phyloP scores from a whole-genome alignment of 2,329 filamentous ascomycete species.

The Microcyclospora tardicrescens region DNA sequence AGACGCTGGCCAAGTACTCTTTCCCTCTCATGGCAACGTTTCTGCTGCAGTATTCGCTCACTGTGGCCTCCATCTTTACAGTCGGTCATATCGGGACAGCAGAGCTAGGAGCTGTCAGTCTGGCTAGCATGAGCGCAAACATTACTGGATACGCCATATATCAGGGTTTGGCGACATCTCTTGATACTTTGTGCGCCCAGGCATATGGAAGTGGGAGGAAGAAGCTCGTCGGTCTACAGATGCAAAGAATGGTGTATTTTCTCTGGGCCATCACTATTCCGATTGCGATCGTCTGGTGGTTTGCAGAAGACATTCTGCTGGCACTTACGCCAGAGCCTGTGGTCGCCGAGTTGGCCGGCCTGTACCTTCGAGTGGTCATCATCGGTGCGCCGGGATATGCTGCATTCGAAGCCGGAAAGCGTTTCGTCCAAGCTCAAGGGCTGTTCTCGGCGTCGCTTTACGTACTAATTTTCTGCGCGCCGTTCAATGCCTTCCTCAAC shows the following conservation, averaged over 20 bases:
- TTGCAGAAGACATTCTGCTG: slow-evolving; percentile 49
- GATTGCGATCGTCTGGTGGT: slow-evolving; percentile 57
- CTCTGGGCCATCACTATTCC: slow-evolving; percentile 59
- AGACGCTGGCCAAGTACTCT: slow-evolving; percentile 40
- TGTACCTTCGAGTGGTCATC: slow-evolving; percentile 57
- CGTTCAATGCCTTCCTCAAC: slow-evolving; percentile 66
- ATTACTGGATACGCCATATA: slow-evolving; percentile 35
- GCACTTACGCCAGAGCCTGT: slow-evolving; percentile 55
- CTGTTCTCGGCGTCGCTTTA: slow-evolving; percentile 70
- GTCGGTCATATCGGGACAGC: slow-evolving; percentile 34
- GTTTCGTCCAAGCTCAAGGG: slow-evolving; percentile 78
- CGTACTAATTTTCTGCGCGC: slow-evolving; percentile 66
- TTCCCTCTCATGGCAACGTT: slow-evolving; percentile 32
- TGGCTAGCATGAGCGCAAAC: slow-evolving; percentile 34
- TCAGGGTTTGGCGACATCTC: slow-evolving; percentile 60
- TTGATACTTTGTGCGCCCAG: slow-evolving; percentile 85
- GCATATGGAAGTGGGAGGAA: slow-evolving; percentile 84
- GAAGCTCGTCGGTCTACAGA: slow-evolving; percentile 70
- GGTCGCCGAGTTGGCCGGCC: slow-evolving; percentile 55
- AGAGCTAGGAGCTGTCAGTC: slow-evolving; percentile 32
- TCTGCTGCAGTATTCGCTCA: slow-evolving; percentile 33
- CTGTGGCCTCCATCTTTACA: slow-evolving; percentile 32
- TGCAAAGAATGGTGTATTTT: slow-evolving; percentile 68
- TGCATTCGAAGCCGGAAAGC: slow-evolving; percentile 65
- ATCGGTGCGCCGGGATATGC: slow-evolving; percentile 62